Evolutionary conservation across 2,329 filamentous ascomycete species (phyloP).

Genomic region (Neopestalotiopsis sp.): DNA sequence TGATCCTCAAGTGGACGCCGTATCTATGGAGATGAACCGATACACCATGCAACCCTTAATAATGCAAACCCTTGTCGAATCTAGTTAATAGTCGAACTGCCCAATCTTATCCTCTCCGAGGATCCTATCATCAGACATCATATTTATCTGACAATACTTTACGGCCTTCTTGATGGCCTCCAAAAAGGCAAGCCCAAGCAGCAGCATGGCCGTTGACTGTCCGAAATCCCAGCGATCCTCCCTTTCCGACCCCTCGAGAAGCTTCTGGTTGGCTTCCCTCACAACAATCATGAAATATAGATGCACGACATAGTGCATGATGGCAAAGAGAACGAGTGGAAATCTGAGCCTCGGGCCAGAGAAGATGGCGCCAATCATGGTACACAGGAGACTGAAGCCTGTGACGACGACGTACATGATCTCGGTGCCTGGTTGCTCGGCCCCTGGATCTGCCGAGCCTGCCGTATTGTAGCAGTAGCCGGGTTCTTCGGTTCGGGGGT

Average conservation of each 20-base stretch:
- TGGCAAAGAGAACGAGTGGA: slow-evolving; percentile 30
- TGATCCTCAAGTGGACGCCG: neutral
- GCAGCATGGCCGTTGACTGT: slow-evolving; percentile 35
- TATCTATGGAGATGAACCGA: neutral
- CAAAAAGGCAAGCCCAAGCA: slow-evolving; percentile 27
- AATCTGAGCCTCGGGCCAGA: slow-evolving; percentile 21
- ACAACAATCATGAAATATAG: slow-evolving; percentile 38
- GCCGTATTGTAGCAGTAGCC: slow-evolving; percentile 34
- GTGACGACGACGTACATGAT: slow-evolving; percentile 30
- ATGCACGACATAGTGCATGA: slow-evolving; percentile 37
- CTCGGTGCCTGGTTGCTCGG: slow-evolving; percentile 30
- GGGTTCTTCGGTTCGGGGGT: slow-evolving; percentile 19
- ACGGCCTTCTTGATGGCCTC: slow-evolving; percentile 11
- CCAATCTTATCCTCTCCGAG: neutral
- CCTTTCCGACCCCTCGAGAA: slow-evolving; percentile 29
- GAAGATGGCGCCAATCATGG: slow-evolving; percentile 27
- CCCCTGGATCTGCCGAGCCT: slow-evolving; percentile 22
- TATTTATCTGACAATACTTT: slow-evolving; percentile 1
- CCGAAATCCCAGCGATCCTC: slow-evolving; percentile 39
- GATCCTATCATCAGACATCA: slow-evolving; percentile 2
- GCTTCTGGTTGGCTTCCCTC: slow-evolving; percentile 33
- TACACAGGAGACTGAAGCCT: slow-evolving; percentile 24
- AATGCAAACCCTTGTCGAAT: neutral
- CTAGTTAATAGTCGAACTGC: slow-evolving; percentile 5
- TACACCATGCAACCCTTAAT: neutral